Conservation (phyloP, 2,329 filamentous ascomycete genomes). For the Arthrobotrys sphaeroides region DNA sequence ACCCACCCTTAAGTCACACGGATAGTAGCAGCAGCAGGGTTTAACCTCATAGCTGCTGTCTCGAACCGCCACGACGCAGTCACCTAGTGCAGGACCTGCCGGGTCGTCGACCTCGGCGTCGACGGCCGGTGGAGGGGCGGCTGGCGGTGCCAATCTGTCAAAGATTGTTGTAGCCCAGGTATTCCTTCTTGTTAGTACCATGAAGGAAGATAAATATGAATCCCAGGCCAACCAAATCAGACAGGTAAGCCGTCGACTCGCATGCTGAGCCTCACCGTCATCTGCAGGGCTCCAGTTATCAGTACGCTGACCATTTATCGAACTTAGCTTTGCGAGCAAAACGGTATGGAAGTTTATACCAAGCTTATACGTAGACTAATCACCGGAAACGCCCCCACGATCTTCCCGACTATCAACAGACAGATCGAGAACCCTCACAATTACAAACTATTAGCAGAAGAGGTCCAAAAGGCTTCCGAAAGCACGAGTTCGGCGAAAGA, state of each 20-base stretch:
- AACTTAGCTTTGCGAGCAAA: constrained; percentile 86
- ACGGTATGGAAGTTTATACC: constrained; percentile 98
- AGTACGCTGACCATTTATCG: not conserved
- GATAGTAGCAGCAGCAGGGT: constrained; percentile 50
- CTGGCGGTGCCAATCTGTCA: constrained; percentile 72
- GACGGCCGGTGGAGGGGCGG: constrained; percentile 53
- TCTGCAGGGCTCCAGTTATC: not conserved
- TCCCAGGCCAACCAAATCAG: constrained; percentile 88
- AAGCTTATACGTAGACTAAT: constrained; percentile 95
- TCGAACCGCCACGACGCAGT: constrained; percentile 54
- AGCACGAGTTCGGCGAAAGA: constrained; percentile 79
- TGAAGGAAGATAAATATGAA: constrained; percentile 96
- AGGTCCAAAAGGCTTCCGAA: constrained; percentile 85
- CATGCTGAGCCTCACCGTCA: constrained; percentile 16
- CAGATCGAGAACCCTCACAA: constrained; percentile 79
- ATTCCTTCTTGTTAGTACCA: constrained; percentile 89
- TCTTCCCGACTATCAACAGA: constrained; percentile 83
- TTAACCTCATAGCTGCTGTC: constrained; percentile 52
- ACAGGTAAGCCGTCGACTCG: constrained; percentile 71
- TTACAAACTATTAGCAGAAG: constrained; percentile 81
- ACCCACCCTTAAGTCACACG: constrained; percentile 12
- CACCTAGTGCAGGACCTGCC: constrained; percentile 54
- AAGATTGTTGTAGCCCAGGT: constrained; percentile 97
- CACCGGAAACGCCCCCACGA: constrained; percentile 86
- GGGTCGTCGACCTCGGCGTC: constrained; percentile 54